Base-by-base conservation (phyloP, 441 rosid genomes). In the Erodium trifolium region DNA sequence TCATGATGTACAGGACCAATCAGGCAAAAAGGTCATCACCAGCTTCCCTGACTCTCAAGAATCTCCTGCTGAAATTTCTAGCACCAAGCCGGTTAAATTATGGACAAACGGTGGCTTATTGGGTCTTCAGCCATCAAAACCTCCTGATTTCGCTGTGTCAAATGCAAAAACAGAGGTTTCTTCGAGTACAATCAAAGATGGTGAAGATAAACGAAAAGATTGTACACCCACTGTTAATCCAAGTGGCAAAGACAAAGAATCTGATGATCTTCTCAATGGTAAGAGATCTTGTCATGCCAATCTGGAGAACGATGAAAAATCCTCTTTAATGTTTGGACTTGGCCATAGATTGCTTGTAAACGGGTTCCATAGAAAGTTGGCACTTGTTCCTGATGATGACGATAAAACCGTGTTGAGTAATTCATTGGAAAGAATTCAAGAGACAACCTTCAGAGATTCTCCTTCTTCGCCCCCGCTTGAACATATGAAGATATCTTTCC, bases 91-190 rank as follows among this genome's bases (percentile, higher is more conserved):
- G 4, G 82, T 86, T 63, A 81, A 77, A 39, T 77, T 91, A 78
- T 93, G 99, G 99, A 93, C 92, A 68, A 91, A 93, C 78, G 96
- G 99, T 37, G 83, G 91, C 62, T 78, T 93, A n/a, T 75, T 93
- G 71, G 99, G 99, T 76, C 91, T 93, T 71, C 71, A 87, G 76
- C 99, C 99, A 65, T 87, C 90, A 17, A 93, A 89, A 73, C 99
- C 99, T 80, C 83, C 88, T 74, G 93, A 83, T 78, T 87, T 93
- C 78, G 76, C 87, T 73, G 78, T 72, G 68, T 77, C 92, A 72
- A 85, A 72, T 66, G 62, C 76, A 64, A 43, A 63, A 18, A 64
- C 47, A 68, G 79, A 14, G 17, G 78, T 76, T 75, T 65, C 74
- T 72, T 69, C 66, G 37, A 31, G 73, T 43, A 60, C 37, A 62